Evolutionary conservation across 495 filamentous ascomycete genomes (phyloP), one percentile per base, ranked within the genome.

Genomic region (Evernia prunastri): DNA sequence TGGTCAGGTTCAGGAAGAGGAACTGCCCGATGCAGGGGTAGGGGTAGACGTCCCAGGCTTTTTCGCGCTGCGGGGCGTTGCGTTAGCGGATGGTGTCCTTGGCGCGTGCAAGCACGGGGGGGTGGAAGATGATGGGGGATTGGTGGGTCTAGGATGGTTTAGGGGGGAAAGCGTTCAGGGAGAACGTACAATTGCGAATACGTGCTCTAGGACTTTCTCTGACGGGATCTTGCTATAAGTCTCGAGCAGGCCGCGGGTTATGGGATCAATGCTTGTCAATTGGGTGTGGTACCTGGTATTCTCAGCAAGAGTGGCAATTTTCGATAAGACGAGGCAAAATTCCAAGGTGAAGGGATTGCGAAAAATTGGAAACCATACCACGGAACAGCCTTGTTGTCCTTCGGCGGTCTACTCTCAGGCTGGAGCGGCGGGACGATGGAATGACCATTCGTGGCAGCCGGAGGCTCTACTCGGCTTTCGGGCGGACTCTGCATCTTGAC

Each of bases 1-100:
- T 72, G 15, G 70, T 73, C 45, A 84, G 69, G 17, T 78, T 76
- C 3, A 83, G 71, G 67, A 84, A 86, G 7, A 75, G 72, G 70
- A 80, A 82, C 33, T 74, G 74, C 7, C 83, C 82, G 64, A 84
- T 77, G 71, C 80, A 84, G 25, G 81, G 78, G 63, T 82, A 82
- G 3, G 77, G 78, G 60, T 71, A 76, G 13, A 79, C 66, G 3
- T 66, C 67, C 73, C 79, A 83, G 31, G 80, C 74, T 29, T 76
- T 71, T 49, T 81, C 76, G 23, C 80, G 76, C 80, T 82, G 59
- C 25, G 18, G 37, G 31, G 13, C 3, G 37, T n/a, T 12, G 43
- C 12, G n/a, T 5, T 1, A 17, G 33, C 23, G 35, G 13, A 11
- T 0, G 25, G 36, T 9, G 12, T 45, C 9, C 20, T 37, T 25